Evolutionary conservation across 2,329 filamentous ascomycete species (phyloP).

Genomic region (Herpomyces periplanetae): DNA sequence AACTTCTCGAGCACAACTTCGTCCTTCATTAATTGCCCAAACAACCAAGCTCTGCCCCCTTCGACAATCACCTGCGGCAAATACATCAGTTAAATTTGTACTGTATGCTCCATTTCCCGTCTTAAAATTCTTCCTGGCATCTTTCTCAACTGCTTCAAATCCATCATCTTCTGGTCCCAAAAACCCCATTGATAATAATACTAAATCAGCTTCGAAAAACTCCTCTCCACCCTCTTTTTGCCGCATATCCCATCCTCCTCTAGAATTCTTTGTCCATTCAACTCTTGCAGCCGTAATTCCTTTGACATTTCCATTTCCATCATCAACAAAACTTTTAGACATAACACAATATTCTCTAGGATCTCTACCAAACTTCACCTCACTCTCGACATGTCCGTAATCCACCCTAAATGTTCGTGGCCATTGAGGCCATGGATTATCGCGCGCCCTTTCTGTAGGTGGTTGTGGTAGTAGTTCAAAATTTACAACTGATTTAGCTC

Average conservation of each 20-base stretch:
- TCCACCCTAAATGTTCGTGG: constrained; percentile 92
- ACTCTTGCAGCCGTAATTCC: constrained; percentile 85
- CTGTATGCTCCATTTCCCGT: constrained; percentile 51
- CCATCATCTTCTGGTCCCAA: constrained; percentile 63
- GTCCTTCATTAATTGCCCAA: constrained; percentile 93
- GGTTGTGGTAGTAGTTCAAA: constrained; percentile 83
- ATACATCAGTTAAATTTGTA: constrained; percentile 57
- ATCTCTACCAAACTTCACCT: constrained; percentile 79
- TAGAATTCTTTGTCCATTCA: constrained; percentile 66
- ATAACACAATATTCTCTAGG: constrained; percentile 93
- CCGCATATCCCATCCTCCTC: constrained; percentile 94
- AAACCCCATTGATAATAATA: constrained; percentile 89
- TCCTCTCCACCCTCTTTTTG: constrained; percentile 69
- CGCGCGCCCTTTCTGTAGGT: constrained; percentile 47
- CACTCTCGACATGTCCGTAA: constrained; percentile 80
- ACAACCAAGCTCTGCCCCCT: constrained; percentile 84
- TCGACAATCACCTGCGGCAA: constrained; percentile 75
- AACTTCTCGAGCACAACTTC: constrained; percentile 63
- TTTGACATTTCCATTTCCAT: constrained; percentile 52
- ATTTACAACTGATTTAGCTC: constrained; percentile 79
- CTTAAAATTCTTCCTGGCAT: constrained; percentile 81
- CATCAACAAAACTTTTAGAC: constrained; percentile 81
- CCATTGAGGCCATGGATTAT: constrained; percentile 97
- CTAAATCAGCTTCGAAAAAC: constrained; percentile 81
- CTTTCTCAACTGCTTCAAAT: constrained; percentile 59